phyloP scores from a whole-genome alignment of 768 basidiomycete genomes.

The Leccinum pellstonianum region DNA sequence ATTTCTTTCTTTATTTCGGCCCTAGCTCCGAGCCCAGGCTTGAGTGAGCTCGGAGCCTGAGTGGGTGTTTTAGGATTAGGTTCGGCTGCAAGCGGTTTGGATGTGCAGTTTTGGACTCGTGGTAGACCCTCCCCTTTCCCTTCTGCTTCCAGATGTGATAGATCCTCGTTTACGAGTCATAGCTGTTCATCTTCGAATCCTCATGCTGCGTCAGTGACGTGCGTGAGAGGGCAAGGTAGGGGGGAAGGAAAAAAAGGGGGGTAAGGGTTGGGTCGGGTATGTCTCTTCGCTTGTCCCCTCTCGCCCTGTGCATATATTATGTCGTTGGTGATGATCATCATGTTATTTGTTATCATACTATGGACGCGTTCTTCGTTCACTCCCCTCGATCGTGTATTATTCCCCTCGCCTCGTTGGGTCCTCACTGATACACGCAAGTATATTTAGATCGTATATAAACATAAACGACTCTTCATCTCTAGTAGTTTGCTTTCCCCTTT shows the following conservation, averaged over 20 bases:
- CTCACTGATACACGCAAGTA: constrained; percentile 7
- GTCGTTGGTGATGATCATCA: background rate
- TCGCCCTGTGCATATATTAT: constrained; percentile 2
- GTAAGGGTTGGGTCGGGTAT: constrained; percentile 4
- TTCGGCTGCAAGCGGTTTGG: constrained; percentile 10
- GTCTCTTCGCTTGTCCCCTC: constrained; percentile 1
- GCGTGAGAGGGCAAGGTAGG: background rate
- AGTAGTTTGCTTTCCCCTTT: constrained; percentile 2
- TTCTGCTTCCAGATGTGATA: constrained; percentile 7
- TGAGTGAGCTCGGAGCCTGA: constrained; percentile 14
- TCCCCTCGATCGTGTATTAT: constrained; percentile 9
- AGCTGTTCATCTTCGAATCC: constrained; percentile 9
- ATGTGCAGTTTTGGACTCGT: constrained; percentile 14
- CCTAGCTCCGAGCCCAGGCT: background rate
- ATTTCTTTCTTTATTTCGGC: constrained; percentile 4
- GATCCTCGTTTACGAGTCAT: constrained; percentile 21
- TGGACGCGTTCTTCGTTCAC: background rate
- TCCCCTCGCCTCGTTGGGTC: background rate
- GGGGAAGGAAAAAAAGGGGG: background rate
- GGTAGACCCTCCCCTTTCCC: constrained; percentile 1
- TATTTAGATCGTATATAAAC: constrained; percentile 20
- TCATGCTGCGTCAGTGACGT: constrained; percentile 8
- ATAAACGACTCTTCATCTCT: background rate
- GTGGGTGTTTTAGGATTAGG: constrained; percentile 15
- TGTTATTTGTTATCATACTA: constrained; percentile 4